Evolutionary conservation across 164 flowering plant genomes (phyloP), one percentile per base, ranked within the genome.

Genomic region (Liquidambar formosana): DNA sequence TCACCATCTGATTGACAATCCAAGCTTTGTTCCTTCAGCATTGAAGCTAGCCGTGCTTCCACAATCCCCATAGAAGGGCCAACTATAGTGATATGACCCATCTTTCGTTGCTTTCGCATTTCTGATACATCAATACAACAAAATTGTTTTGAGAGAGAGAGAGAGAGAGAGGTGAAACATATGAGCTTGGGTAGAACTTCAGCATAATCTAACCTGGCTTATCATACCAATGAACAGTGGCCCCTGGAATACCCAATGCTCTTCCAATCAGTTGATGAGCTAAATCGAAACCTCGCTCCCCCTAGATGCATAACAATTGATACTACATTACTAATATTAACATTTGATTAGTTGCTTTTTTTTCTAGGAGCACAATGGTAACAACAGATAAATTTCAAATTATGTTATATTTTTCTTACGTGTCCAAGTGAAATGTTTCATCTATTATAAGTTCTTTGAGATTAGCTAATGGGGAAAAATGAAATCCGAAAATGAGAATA

Each of bases 191-290:
- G 1, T 16, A 23, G 52, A 69, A 28, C 14, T 33, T 46, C 46
- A 48, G 10, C 23, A 60, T 45, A 73, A 62, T 41, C 86, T 63
- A 23, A 94, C 98, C 96, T 87, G 94, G 91, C 71, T 94, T 94
- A 70, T 91, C 88, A 79, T 94, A 94, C 99, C 97, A 94, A 83
- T 94, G 99, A 79, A 91, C 81, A 60, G 85, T 65, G 19, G 97
- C 91, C 63, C 99, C 97, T 21, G 87, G 88, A 66, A 84, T 73
- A 48, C 67, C 27, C 77, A 94, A 74, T 71, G 98, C 98, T 73
- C 84, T 89, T 73, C 66, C 82, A 61, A 93, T 90, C 64, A 89
- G 70, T 73, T 88, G 82, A 79, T 89, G 84, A 62, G 99, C 97
- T 47, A 88, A 70, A 66, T 64, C 18, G 69, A 95, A 93, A 48